These are phyloP conservation scores for Coprinopsis cinerea DNA, from an alignment of 768 basidiomycete genomes.

Conservation along the genomic window DNA sequence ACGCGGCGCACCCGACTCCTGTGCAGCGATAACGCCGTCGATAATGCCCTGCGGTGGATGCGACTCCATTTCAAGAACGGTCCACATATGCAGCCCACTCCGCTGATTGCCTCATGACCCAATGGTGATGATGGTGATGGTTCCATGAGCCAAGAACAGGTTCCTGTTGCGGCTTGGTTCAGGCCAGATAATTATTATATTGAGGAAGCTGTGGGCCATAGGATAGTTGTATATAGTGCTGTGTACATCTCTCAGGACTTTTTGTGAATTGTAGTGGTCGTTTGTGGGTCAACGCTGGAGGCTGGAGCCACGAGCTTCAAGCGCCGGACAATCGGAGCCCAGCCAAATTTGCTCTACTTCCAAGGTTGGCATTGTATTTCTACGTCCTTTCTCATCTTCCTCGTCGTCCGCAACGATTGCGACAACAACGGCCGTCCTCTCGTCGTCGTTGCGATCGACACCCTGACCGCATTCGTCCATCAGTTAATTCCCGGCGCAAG, in stretches of 20 bases:
- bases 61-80: no score
- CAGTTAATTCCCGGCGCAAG: not conserved
- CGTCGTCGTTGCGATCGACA: not conserved
- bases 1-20: slow-evolving; percentile 13
- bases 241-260: not conserved
- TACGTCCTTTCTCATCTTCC: not conserved
- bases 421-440: not conserved
- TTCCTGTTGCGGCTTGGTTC: not conserved
- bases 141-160: not conserved
- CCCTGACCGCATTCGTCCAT: slow-evolving; percentile 5
- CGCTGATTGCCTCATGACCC: slow-evolving; percentile 7
- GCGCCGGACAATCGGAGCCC: slow-evolving; percentile 20
- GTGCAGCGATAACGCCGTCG: no score
- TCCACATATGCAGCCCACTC: slow-evolving; percentile 3
- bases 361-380: not conserved
- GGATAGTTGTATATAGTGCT: not conserved
- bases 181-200: no score
- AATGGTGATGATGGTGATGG: slow-evolving; percentile 6
- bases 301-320: no score
- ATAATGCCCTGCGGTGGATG: no score
- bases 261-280: not conserved
- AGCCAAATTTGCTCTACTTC: slow-evolving; percentile 16
- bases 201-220: not conserved
- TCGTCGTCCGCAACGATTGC: not conserved
- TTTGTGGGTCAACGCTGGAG: not conserved